These are phyloP conservation scores for Dovyalis caffra DNA, from an alignment of 345 rosid genomes.

Conservation along the genomic window DNA sequence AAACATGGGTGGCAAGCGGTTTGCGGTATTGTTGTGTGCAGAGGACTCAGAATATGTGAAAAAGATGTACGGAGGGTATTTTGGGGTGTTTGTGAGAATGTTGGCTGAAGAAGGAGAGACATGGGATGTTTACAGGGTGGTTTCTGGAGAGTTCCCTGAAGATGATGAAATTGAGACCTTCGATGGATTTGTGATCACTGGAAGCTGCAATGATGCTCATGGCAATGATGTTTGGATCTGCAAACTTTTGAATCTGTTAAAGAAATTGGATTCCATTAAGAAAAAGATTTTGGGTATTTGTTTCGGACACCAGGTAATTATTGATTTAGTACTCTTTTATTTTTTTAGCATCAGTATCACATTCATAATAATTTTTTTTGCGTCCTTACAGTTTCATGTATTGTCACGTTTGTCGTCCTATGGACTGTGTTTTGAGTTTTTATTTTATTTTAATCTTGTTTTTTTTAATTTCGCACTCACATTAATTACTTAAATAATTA, in stretches of 20 bases:
- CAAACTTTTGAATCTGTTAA: slow-evolving; percentile 41
- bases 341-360: neutral
- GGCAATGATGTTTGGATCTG: slow-evolving; percentile 62
- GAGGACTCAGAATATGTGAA: slow-evolving; percentile 65
- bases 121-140: slow-evolving; percentile 52
- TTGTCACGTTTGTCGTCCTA: too few relatives aligned
- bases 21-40: slow-evolving; percentile 62
- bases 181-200: slow-evolving; percentile 68
- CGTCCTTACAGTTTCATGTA: neutral
- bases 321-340: neutral
- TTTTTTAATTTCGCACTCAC: too few relatives aligned
- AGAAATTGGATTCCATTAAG: slow-evolving; percentile 43
- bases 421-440: too few relatives aligned
- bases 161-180: slow-evolving; percentile 40
- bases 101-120: slow-evolving; percentile 59
- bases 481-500: too few relatives aligned
- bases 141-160: slow-evolving; percentile 49
- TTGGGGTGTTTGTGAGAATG: slow-evolving; percentile 51
- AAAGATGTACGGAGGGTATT: slow-evolving; percentile 52
- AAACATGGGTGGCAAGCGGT: slow-evolving; percentile 36
- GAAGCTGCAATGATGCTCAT: slow-evolving; percentile 69
- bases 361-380: neutral
- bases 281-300: slow-evolving; percentile 66
- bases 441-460: too few relatives aligned
- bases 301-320: slow-evolving; percentile 69